Base-by-base conservation (phyloP, 768 basidiomycete genomes). In the Clitopilus passeckerianus region DNA sequence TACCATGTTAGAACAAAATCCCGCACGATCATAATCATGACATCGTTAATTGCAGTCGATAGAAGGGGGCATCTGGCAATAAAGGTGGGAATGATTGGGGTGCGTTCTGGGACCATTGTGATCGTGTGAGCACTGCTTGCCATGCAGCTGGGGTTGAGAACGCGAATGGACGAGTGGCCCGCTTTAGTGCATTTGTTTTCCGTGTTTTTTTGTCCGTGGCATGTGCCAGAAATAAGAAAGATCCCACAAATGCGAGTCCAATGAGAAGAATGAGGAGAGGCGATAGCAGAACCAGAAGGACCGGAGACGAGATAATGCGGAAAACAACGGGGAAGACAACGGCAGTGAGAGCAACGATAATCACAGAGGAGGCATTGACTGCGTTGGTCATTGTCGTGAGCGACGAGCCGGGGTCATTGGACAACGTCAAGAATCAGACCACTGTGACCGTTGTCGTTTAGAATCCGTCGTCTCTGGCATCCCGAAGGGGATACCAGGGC, bases 1-100 rank as follows among this genome's bases (percentile, higher is more conserved):
- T 96, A 99, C 96, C 96, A 99, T 12, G 83, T 83, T 57, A 87
- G 74, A 18, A 99, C 86, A 70, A 97, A 98, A 75, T 95, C 93
- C 54, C 90, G 79, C 23, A 92, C 85, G 60, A 93, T 81, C 67
- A 93, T 80, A n/a, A 82, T 80, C 56, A 96, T 81, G 56, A 96
- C 82, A 33, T 90, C 87, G 63, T 95, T 90, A 8, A 96, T 67
- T 16, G 85, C 80, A n/a, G 82, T 75, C 7, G 90, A 92, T 23
- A 91, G 76, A 60, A 83, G 75, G 85, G 83, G 37, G 84, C 84
- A 23, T 83, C 77, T 27, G 88, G 86, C 64, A 81, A 80, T 18
- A 95, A 72, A 7, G 87, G 83, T 0, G 88, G 80, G 18, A 89
- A 77, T n/a, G 84, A 76, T 66, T 86, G 86, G 0, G 88, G 85